Conservation (phyloP, 495 filamentous ascomycete genomes). For the Achaetomiella virescens region DNA sequence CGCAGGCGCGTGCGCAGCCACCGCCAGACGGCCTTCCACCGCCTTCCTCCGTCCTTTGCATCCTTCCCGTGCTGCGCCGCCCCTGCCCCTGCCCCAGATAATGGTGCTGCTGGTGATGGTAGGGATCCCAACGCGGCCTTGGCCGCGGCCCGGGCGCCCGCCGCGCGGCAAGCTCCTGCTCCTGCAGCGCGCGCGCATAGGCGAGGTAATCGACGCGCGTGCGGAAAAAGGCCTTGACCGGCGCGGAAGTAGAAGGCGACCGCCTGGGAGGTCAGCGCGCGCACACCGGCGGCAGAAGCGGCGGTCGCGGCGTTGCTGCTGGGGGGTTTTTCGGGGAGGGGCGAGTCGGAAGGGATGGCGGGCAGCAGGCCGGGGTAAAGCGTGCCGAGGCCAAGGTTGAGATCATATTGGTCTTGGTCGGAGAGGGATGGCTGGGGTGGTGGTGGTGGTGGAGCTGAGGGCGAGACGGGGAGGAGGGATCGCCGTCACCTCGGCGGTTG, state of each 20-base stretch:
- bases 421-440: not conserved
- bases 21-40: not conserved
- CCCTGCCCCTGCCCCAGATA: no score
- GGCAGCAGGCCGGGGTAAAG: constrained; percentile 32
- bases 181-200: constrained; percentile 41
- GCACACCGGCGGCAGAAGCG: constrained; percentile 69
- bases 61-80: not conserved
- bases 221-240: constrained; percentile 83
- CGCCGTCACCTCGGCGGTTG: constrained; percentile 4
- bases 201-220: constrained; percentile 74
- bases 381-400: not conserved
- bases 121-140: no score
- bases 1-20: constrained; percentile 56
- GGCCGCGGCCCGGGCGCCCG: not conserved
- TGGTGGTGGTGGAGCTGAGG: not conserved
- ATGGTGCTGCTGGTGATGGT: constrained; percentile 10
- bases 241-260: constrained; percentile 87
- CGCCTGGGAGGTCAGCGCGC: constrained; percentile 70
- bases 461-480: not conserved
- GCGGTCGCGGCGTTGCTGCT: constrained; percentile 67
- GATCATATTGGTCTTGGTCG: no score
- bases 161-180: constrained; percentile 18
- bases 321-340: constrained; percentile 36
- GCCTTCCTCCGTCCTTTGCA: not conserved
- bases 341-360: constrained; percentile 29